Evolutionary conservation across 116 monocot genomes (phyloP), one percentile per base, ranked within the genome.

Genomic region (Papilionanthe hybrid): DNA sequence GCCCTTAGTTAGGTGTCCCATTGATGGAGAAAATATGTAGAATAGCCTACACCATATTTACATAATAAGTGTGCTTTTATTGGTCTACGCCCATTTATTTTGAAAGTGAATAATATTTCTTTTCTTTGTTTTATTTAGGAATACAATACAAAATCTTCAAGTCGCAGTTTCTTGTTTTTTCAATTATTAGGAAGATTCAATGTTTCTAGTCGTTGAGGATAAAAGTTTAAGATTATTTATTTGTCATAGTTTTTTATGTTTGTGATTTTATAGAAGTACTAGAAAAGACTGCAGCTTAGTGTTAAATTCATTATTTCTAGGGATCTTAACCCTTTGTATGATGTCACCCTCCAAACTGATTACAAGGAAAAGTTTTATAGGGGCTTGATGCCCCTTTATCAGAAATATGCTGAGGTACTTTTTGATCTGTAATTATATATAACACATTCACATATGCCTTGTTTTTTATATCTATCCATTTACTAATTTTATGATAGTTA

Each of bases 291-390:
- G 5, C 73, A 73, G 17, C 73, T 73, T 73, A 42, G 5, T 69
- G 2, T 23, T 20, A 7, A 37, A 12, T 82, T 47, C 60, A 29
- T 48, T 32, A 22, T 79, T 84, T 86, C 18, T 80, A 99, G 99
- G 92, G 99, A 99, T 77, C 87, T 93, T 78, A 99, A 99, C 79
- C 99, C 99, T 80, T 72, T 99, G 72, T 86, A 95, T 84, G 91
- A 91, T 86, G 86, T 88, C 63, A 88, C 76, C 20, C 75, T 74
- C 19, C 85, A 82, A 47, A 84, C 18, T 47, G 85, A 92, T 79
- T 95, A 95, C 84, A 95, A 87, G 81, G 95, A 95, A 20, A 95
- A 92, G 82, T 95, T 93, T 65, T 99, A 93, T 78, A 89, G 42
- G 45, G 86, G 85, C 50, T 79, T 99, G 68, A 81, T 93, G 77